These are phyloP conservation scores for Elymus sibiricus DNA, from an alignment of 176 grass and related monocot species.

Conservation along the genomic window DNA sequence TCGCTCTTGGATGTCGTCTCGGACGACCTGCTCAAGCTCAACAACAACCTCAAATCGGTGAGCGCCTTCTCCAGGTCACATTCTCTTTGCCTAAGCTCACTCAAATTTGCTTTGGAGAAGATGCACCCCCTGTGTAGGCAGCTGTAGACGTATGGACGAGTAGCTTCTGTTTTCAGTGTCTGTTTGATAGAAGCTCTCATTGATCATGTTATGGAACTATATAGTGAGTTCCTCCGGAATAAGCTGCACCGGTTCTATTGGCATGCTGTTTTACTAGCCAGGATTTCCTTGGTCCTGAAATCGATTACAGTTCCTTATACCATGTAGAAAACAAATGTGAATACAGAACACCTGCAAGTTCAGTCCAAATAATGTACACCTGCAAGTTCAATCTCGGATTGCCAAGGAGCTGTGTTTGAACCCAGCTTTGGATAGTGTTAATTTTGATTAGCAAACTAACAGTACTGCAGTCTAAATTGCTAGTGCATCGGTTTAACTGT, in stretches of 20 bases:
- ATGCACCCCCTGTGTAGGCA: background rate
- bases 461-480: background rate
- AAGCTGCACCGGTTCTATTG: background rate
- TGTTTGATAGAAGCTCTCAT: background rate
- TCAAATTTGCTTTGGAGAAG: background rate
- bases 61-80: constrained; percentile 23
- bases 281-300: background rate
- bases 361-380: background rate
- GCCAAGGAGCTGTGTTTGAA: background rate
- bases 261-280: background rate
- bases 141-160: background rate
- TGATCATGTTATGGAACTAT: background rate
- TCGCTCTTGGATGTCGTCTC: constrained; percentile 75
- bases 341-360: background rate
- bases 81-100: background rate
- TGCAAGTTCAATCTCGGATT: background rate
- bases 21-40: constrained; percentile 66
- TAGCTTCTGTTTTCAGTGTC: background rate
- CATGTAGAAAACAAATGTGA: background rate
- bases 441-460: background rate
- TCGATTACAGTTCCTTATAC: background rate
- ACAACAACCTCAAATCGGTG: constrained; percentile 91
- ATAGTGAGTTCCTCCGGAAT: background rate
- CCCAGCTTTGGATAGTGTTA: background rate
- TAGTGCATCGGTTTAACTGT: background rate